Evolutionary conservation across 192 early-diverging fungal genomes (phyloP), one percentile per base, ranked within the genome.

Genomic region (Cetraspora pellucida): DNA sequence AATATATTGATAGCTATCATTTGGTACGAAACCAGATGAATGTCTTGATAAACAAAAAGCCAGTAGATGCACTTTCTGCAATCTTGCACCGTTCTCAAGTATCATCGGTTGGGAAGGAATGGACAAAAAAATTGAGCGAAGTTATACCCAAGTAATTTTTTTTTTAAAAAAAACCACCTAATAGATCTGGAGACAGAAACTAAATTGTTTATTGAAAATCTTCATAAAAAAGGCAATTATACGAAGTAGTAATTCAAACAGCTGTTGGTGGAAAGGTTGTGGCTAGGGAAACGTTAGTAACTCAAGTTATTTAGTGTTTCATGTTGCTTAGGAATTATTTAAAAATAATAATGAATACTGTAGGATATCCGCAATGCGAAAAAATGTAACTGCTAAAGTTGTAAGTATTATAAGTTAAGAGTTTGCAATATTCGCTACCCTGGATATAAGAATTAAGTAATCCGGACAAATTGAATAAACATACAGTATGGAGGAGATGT

Each of bases 331-430:
- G 3, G 37, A 37, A 37, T 37, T 37, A 37, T 37, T 37, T 6
- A 37, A 37, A 37, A 37, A 37, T 37, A 37, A 37, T 3, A 3
- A 13, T 23, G 8, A 16, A 37, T 6, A 10, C 21, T 73, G 27
- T 81, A 90, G 89, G 3, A 83, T 99, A 74, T 87, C 86, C 65
- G 93, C 96, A 14, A 76, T 95, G 37, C 88, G 96, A 19, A 99
- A 99, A 80, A 94, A 99, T 80, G 97, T 99, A 49, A 96, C 93
- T 37, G 96, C 96, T 21, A 99, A 97, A 84, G 96, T 93, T 77
- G 88, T 89, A 87, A 84, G 88, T 85, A 11, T 23, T 31, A 37
- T 79, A 13, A 49, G 6, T 49, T 77, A 19, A 45, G 21, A 10
- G 25, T 9, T 31, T 16, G 31, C 19, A 27, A 8, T 61, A 60